Conservation (phyloP, 805 yeast genomes). For the Maudiozyma serrabonitensis region DNA sequence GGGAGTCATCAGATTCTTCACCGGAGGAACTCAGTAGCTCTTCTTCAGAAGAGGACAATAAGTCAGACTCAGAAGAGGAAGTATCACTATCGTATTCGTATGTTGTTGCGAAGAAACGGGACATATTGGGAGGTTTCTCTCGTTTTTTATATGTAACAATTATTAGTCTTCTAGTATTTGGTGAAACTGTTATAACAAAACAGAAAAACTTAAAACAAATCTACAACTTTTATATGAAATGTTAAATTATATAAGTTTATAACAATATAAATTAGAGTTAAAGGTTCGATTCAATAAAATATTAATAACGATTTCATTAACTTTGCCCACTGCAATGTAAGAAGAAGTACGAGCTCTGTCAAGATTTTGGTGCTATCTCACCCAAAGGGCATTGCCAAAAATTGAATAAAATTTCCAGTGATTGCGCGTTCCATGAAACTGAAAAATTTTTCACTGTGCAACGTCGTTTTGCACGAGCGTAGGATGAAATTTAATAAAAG, state of each 20-base stretch:
- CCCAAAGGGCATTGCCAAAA: background rate
- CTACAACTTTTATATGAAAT: too few species aligned
- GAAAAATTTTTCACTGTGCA: background rate
- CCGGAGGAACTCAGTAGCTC: constrained; percentile 22
- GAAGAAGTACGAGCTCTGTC: background rate
- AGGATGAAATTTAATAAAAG: too few species aligned
- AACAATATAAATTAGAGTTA: too few species aligned
- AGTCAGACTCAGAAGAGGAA: constrained; percentile 37
- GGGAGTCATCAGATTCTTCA: constrained; percentile 28
- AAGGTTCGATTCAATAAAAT: background rate
- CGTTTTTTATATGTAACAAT: background rate
- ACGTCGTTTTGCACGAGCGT: background rate
- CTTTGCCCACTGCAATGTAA: background rate
- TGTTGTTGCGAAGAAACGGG: constrained; percentile 76
- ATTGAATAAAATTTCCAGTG: background rate
- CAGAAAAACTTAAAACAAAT: too few species aligned
- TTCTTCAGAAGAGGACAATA: constrained; percentile 35
- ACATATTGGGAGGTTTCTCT: constrained; percentile 40
- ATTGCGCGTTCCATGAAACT: background rate
- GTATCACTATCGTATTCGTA: constrained; percentile 36
- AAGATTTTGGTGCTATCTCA: background rate
- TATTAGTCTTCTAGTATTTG: background rate
- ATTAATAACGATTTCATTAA: background rate
- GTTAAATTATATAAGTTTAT: too few species aligned
- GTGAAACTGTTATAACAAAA: background rate